Conservation (phyloP, 2,329 filamentous ascomycete species). For the Fusarium humuli region DNA sequence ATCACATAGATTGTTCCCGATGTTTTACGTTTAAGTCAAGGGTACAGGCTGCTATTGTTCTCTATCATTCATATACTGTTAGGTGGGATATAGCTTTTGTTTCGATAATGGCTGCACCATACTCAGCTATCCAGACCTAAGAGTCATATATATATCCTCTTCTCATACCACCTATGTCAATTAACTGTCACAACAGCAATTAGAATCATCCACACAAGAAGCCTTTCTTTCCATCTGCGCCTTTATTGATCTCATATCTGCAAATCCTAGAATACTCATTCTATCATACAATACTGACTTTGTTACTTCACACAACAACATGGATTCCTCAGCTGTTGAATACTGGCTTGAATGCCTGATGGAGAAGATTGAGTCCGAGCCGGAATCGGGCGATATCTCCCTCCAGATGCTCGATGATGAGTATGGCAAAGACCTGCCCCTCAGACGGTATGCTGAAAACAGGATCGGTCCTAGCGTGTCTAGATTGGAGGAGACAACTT, state of each 20-base stretch:
- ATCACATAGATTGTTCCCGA: not conserved
- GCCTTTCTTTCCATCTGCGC: not conserved
- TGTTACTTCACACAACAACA: not conserved
- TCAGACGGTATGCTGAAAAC: not conserved
- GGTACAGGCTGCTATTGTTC: not conserved
- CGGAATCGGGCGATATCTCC: not conserved
- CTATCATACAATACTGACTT: not conserved
- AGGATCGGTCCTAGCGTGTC: not conserved
- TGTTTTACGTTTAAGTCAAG: not conserved
- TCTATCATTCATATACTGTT: not conserved
- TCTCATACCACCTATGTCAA: not conserved
- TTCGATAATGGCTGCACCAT: not conserved
- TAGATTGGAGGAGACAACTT: not conserved
- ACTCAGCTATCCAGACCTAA: not conserved
- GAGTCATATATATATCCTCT: not conserved
- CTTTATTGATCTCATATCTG: not conserved
- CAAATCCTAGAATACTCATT: not conserved
- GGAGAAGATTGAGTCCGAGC: not conserved
- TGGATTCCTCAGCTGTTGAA: not conserved
- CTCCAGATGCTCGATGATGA: not conserved
- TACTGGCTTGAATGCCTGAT: not conserved
- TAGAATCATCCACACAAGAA: not conserved
- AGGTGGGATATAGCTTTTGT: not conserved
- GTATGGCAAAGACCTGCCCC: not conserved
- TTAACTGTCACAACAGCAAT: fast-evolving